Base-by-base conservation (phyloP, 495 filamentous ascomycete genomes). In the Aspergillus panamensis region DNA sequence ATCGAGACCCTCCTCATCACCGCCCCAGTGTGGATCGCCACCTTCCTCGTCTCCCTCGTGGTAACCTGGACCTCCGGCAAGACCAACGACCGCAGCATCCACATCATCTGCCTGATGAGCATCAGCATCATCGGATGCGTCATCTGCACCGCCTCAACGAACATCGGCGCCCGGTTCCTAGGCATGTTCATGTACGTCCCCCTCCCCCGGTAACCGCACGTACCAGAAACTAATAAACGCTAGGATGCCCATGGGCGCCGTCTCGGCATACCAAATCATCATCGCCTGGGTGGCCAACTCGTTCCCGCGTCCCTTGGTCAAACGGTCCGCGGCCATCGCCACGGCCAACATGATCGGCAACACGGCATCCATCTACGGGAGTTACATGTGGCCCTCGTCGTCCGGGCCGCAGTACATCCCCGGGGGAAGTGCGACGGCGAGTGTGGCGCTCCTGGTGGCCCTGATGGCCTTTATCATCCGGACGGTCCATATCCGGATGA, bases 211-310 rank as follows among this genome's bases (percentile, higher is more conserved):
- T n/a, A n/a, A n/a, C n/a, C n/a, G n/a, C n/a, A n/a, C n/a, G n/a
- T n/a, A n/a, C n/a, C 1, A 30, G 13, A 3, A 43, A 8, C 52
- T 7, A 14, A 57, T 62, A 31, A 64, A 54, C 14, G 10, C n/a
- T 19, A 73, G 68, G 5, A 71, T 79, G 61, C 76, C 78, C 30
- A 73, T 77, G 58, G 87, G 83, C 12, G 91, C 87, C 45, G 88
- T 90, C 0, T 87, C 92, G 0, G 81, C 80, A 6, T 69, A 71
- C 43, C 70, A 71, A 51, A 73, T 73, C 43, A 73, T 73, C 45
- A 77, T 92, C 12, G 84, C 84, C 2, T 94, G 88, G 88, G 89
- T 92, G 47, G 83, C 80, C 44, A 92, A 92, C 68, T 85, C 84
- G 1, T 82, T 93, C 55, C 87, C 90, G 12, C 81, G 90, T 6